These are phyloP conservation scores for Chaetomium strumarium DNA, from an alignment of 2,329 filamentous ascomycete species.

Conservation along the genomic window DNA sequence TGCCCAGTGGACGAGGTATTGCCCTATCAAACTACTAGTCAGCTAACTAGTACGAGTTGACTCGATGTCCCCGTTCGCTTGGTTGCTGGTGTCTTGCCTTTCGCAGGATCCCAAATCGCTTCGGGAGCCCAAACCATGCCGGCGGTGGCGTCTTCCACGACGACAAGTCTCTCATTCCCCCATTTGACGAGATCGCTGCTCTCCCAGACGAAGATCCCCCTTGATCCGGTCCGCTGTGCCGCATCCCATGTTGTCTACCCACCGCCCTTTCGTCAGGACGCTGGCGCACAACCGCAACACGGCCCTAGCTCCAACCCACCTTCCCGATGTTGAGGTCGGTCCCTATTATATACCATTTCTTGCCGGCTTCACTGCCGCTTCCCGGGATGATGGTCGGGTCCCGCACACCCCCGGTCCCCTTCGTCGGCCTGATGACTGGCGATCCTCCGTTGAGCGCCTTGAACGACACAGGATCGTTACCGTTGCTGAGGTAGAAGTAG, in stretches of 20 bases:
- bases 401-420: constrained; percentile 47
- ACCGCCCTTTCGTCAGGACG: constrained; percentile 16
- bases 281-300: not conserved
- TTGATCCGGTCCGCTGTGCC: constrained; percentile 44
- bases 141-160: constrained; percentile 46
- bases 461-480: constrained; percentile 45
- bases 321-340: constrained; percentile 48
- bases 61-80: not conserved
- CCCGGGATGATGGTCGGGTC: constrained; percentile 46
- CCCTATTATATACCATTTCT: constrained; percentile 51
- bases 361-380: constrained; percentile 40
- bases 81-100: constrained; percentile 27
- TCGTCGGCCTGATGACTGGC: constrained; percentile 43
- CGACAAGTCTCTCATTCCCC: constrained; percentile 41
- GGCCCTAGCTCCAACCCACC: constrained; percentile 22
- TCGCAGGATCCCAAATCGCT: constrained; percentile 45
- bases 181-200: constrained; percentile 46
- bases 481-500: constrained; percentile 49
- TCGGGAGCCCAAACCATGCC: constrained; percentile 56
- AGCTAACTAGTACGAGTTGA: not conserved
- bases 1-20: constrained; percentile 44
- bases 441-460: constrained; percentile 43
- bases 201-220: constrained; percentile 51
- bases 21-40: constrained; percentile 24
- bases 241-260: constrained; percentile 46